Base-by-base conservation (phyloP, 1,284 basidiomycete genomes). In the Microbotryum scabiosae region DNA sequence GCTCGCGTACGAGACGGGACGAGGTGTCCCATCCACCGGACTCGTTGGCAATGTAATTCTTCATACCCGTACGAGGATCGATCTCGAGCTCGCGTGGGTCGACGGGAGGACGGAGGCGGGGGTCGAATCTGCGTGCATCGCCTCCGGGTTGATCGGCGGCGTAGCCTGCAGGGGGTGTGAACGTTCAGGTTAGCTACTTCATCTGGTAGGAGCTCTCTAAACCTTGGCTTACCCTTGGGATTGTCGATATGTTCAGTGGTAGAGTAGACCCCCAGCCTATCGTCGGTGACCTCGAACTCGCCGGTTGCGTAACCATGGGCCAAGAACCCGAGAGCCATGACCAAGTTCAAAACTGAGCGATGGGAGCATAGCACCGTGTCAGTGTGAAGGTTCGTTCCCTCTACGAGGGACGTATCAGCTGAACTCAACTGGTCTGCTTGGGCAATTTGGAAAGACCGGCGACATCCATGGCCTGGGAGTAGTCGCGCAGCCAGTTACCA, bases 21-120 rank as follows among this genome's bases (percentile, higher is more conserved):
- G 89, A 91, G 0, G 92, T 96, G 67, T 91, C 89, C 90, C 91
- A 97, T 8, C 53, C 30, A 23, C 69, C 60, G 45, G 60, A 68
- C 71, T 77, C 76, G 66, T 92, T 93, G 2, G 89, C 88, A 62
- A 96, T 92, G 74, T 94, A 97, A 72, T 92, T 92, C 79, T 96
- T 96, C 90, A 97, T 94, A 6, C 91, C 92, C 0, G 87, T 89
- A 12, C 81, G 78, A 1, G 83, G 83, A 74, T 97, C 92, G 25
- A 97, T 82, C 45, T 93, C 87, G 7, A 96, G 79, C 73, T 97
- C 92, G 49, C 82, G 77, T 0, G 86, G 86, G 60, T 83, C 75
- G 52, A 91, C 83, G 3, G 88, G 88, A 20, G 85, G 85, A 57
- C 89, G 82, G 48, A 91, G 81, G 57, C 85, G 84, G 2, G 82